A percentile compares a stretch with the other conserved stretches of the same genome.
Evolutionary conservation across 345 rosid genomes (phyloP).

Genomic region (Rhizophora apiculata): DNA sequence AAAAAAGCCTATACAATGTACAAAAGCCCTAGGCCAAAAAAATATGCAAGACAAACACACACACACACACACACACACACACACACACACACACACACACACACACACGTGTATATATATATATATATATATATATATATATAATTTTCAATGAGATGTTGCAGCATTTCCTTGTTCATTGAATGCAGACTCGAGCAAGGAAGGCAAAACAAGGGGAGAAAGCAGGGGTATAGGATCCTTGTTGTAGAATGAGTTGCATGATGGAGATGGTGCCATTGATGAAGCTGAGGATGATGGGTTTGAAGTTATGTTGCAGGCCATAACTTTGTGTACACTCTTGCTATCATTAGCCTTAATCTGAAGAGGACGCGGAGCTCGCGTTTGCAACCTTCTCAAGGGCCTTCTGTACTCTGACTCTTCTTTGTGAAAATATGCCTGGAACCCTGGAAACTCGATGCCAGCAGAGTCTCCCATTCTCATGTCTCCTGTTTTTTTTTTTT

Average conservation of each 20-base stretch:
- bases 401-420: slow-evolving; percentile 50
- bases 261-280: slow-evolving; percentile 12
- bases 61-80: no score
- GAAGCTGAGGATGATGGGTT: slow-evolving; percentile 7
- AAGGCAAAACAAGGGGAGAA: slow-evolving; percentile 76
- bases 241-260: slow-evolving; percentile 34
- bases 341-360: slow-evolving; percentile 32
- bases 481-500: slow-evolving; percentile 5
- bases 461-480: slow-evolving; percentile 46
- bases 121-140: not conserved
- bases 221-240: slow-evolving; percentile 76
- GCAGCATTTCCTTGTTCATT: slow-evolving; percentile 32
- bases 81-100: no score
- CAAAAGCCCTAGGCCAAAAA: not conserved
- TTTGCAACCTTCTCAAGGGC: slow-evolving; percentile 50
- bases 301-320: slow-evolving; percentile 19
- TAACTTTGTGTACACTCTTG: slow-evolving; percentile 10
- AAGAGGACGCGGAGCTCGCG: slow-evolving; percentile 64
- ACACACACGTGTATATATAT: no score
- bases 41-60: not conserved
- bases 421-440: slow-evolving; percentile 45
- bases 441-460: slow-evolving; percentile 57
- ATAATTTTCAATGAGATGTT: slow-evolving; percentile 17
- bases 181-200: slow-evolving; percentile 34
- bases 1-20: not conserved